These are phyloP conservation scores for Aspergillus sojae DNA, from an alignment of 2,329 filamentous ascomycete genomes.

Conservation along the genomic window DNA sequence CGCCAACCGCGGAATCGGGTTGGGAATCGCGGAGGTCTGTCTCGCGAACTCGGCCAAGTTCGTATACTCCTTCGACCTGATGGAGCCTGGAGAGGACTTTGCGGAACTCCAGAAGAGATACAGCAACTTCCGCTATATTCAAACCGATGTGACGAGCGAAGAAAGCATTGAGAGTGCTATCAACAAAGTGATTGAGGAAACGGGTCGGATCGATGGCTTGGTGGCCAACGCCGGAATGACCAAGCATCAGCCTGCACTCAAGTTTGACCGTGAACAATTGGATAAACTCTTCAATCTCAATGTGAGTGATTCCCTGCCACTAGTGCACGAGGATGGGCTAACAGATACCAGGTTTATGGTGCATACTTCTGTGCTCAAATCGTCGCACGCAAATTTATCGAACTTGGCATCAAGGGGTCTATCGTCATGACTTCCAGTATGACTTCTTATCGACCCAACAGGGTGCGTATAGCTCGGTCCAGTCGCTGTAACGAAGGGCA, in stretches of 20 bases:
- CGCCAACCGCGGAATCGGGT: slow-evolving; percentile 45
- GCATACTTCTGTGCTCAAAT: slow-evolving; percentile 36
- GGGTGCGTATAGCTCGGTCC: slow-evolving; percentile 22
- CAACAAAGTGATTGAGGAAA: slow-evolving; percentile 41
- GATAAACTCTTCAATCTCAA: slow-evolving; percentile 52
- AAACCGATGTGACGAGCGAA: slow-evolving; percentile 51
- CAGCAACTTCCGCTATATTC: slow-evolving; percentile 48
- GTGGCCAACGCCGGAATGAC: slow-evolving; percentile 47
- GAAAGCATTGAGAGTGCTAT: slow-evolving; percentile 44
- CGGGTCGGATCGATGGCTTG: slow-evolving; percentile 48
- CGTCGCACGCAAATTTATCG: slow-evolving; percentile 41
- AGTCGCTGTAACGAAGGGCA: background rate
- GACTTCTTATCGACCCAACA: slow-evolving; percentile 53
- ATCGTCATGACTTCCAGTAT: slow-evolving; percentile 53
- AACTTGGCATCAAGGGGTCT: slow-evolving; percentile 41
- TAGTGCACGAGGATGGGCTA: background rate
- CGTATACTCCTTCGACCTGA: slow-evolving; percentile 46
- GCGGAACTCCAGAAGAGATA: slow-evolving; percentile 41
- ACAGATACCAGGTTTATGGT: slow-evolving; percentile 23
- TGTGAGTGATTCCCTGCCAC: slow-evolving; percentile 13
- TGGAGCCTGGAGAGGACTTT: slow-evolving; percentile 37
- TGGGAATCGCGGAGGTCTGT: slow-evolving; percentile 51
- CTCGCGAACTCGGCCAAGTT: slow-evolving; percentile 47
- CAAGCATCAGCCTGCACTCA: slow-evolving; percentile 51
- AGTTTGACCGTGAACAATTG: slow-evolving; percentile 45